A percentile compares a stretch with the other conserved stretches of the same genome.
These are phyloP conservation scores for Elongisporangium senticosum DNA, from an alignment of 352 stramenopile genomes.

Conservation along the genomic window DNA sequence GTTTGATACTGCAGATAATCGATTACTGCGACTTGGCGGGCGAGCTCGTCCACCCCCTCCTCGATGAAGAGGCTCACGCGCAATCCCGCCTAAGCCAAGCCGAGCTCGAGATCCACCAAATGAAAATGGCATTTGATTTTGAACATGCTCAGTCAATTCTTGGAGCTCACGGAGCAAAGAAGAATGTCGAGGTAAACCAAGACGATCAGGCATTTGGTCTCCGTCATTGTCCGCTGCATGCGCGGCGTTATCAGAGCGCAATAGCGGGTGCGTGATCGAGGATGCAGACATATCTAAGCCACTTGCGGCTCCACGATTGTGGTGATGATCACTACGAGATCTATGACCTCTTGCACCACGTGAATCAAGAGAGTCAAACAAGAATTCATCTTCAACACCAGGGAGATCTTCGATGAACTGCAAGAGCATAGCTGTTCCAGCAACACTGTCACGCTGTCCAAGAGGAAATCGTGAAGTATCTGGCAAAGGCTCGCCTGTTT, in stretches of 20 bases:
- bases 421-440: slow-evolving; percentile 12
- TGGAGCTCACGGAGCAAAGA: slow-evolving; percentile 71
- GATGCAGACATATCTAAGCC: slow-evolving; percentile 8
- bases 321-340: slow-evolving; percentile 28
- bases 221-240: slow-evolving; percentile 6
- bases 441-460: not conserved
- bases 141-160: slow-evolving; percentile 70
- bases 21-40: slow-evolving; percentile 55
- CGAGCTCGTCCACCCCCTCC: slow-evolving; percentile 34
- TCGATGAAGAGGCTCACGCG: slow-evolving; percentile 42
- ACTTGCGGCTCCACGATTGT: slow-evolving; percentile 11
- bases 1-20: slow-evolving; percentile 66
- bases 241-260: slow-evolving; percentile 21
- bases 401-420: slow-evolving; percentile 60
- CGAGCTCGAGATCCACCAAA: slow-evolving; percentile 19
- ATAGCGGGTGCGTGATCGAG: slow-evolving; percentile 27
- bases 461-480: not conserved
- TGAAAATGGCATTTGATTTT: slow-evolving; percentile 46
- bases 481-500: slow-evolving; percentile 13
- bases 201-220: slow-evolving; percentile 27
- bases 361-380: slow-evolving; percentile 54
- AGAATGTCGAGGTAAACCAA: slow-evolving; percentile 56
- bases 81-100: slow-evolving; percentile 11
- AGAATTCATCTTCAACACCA: slow-evolving; percentile 43
- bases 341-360: slow-evolving; percentile 20